These are phyloP conservation scores for Chernovozyma sophiae-reginae DNA, from an alignment of 1,139 yeast species.

Conservation along the genomic window DNA sequence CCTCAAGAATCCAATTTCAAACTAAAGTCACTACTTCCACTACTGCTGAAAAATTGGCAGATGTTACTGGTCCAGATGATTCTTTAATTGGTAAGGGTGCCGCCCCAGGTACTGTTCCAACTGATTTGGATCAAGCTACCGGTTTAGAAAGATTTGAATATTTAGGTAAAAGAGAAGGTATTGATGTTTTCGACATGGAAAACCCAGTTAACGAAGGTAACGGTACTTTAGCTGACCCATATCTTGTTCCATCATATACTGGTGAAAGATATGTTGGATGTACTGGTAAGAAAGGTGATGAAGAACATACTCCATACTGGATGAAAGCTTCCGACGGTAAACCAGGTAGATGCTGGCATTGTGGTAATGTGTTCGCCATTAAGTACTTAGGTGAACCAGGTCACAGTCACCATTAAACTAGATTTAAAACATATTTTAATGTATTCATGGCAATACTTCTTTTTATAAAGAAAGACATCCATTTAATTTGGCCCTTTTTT, in stretches of 20 bases:
- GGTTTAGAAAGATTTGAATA: slow-evolving; percentile 97
- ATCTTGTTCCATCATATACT: slow-evolving; percentile 84
- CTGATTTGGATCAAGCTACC: slow-evolving; percentile 94
- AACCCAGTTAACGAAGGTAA: slow-evolving; percentile 83
- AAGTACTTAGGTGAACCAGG: slow-evolving; percentile 84
- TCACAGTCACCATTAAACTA: slow-evolving; percentile 47
- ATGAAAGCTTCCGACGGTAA: slow-evolving; percentile 80
- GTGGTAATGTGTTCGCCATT: slow-evolving; percentile 91
- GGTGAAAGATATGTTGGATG: slow-evolving; percentile 96
- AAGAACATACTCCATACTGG: slow-evolving; percentile 90
- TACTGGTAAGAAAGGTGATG: slow-evolving; percentile 88
- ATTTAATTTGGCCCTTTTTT: background rate
- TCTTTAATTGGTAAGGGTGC: slow-evolving; percentile 92
- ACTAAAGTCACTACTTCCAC: slow-evolving; percentile 39
- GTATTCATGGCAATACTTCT: background rate
- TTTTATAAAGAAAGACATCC: too few species aligned
- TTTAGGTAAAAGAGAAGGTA: slow-evolving; percentile 92
- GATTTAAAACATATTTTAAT: background rate
- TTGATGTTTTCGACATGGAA: slow-evolving; percentile 89
- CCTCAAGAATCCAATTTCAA: slow-evolving; percentile 29
- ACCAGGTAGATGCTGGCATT: slow-evolving; percentile 97
- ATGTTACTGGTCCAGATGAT: slow-evolving; percentile 70
- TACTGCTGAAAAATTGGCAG: slow-evolving; percentile 67
- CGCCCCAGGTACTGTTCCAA: slow-evolving; percentile 75
- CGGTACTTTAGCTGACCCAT: slow-evolving; percentile 88